Conservation (phyloP, 192 early-diverging fungal species). For the Rhizophagus prolifer region DNA sequence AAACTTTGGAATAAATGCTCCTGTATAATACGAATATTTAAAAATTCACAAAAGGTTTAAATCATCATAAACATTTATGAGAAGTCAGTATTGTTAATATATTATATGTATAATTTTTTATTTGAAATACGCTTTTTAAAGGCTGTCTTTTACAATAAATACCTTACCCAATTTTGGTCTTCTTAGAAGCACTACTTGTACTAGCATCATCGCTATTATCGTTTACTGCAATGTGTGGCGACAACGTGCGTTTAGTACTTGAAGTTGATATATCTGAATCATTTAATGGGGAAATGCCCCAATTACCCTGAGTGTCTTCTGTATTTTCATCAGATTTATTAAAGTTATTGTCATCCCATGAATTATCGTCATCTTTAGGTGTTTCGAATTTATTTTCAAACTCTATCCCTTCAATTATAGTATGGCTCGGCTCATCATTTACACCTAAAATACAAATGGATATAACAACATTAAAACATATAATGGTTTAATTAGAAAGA, state of each 20-base stretch:
- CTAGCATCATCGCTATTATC: background rate
- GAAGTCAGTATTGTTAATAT: background rate
- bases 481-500: background rate
- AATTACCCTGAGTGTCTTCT: background rate
- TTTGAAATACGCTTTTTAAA: background rate
- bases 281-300: background rate
- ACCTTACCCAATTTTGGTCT: conserved; percentile 2
- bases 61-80: background rate
- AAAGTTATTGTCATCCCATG: background rate
- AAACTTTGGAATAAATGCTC: background rate
- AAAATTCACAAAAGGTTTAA: background rate
- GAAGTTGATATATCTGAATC: background rate
- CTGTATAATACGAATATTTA: background rate
- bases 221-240: background rate
- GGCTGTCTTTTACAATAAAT: background rate
- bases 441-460: background rate
- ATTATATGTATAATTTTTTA: background rate
- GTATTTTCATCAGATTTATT: background rate
- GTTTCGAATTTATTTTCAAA: background rate
- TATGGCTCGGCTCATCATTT: background rate
- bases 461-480: background rate
- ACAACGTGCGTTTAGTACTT: conserved; percentile 10
- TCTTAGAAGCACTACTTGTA: conserved; percentile 1
- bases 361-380: background rate
- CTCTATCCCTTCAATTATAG: background rate